These are phyloP conservation scores for Mycena citricolor DNA, from an alignment of 1,284 basidiomycete species.

Conservation along the genomic window DNA sequence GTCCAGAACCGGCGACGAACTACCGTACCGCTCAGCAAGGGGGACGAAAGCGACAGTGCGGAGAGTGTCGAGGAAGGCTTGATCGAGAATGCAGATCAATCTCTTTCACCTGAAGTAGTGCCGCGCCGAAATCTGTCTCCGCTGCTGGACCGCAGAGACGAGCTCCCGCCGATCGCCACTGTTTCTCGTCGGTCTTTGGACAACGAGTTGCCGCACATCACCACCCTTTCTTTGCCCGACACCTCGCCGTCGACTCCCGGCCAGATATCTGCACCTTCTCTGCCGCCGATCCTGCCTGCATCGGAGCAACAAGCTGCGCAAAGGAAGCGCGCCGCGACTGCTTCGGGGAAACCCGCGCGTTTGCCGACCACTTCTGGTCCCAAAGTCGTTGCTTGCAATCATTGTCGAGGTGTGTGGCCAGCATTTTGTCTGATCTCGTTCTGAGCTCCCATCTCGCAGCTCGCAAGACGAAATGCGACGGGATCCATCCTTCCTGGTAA, in stretches of 20 bases:
- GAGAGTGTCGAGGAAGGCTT: constrained; percentile 61
- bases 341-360: constrained; percentile 59
- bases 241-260: constrained; percentile 50
- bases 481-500: constrained; percentile 67
- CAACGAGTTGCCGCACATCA: constrained; percentile 69
- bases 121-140: constrained; percentile 52
- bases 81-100: constrained; percentile 58
- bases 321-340: constrained; percentile 65
- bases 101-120: constrained; percentile 61
- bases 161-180: constrained; percentile 30
- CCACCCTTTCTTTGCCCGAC: constrained; percentile 60
- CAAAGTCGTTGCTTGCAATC: constrained; percentile 81
- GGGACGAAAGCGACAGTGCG: constrained; percentile 67
- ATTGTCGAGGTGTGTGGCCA: constrained; percentile 66
- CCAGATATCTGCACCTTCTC: constrained; percentile 58
- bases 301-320: constrained; percentile 60
- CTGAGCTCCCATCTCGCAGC: constrained; percentile 43
- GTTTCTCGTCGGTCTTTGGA: constrained; percentile 43
- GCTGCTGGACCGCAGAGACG: constrained; percentile 39
- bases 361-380: constrained; percentile 68
- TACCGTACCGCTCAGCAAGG: constrained; percentile 50
- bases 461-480: constrained; percentile 82
- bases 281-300: constrained; percentile 60
- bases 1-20: constrained; percentile 72
- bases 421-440: constrained; percentile 13